A percentile compares a stretch with the other conserved stretches of the same genome.
phyloP scores from a whole-genome alignment of 768 basidiomycete species.

The Hericium erinaceus region DNA sequence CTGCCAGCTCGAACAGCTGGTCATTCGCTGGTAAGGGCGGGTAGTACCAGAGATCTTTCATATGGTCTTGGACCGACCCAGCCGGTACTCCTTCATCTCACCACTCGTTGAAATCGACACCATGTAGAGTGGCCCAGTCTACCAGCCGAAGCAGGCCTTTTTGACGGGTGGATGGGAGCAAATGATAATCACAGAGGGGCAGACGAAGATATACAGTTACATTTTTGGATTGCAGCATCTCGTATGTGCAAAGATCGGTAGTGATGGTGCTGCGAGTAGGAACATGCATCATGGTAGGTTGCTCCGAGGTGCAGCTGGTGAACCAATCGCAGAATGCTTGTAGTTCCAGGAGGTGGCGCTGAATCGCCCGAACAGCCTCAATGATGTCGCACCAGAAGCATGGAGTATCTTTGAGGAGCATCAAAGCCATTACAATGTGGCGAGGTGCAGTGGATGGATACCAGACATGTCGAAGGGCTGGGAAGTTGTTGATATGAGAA shows the following conservation, averaged over 20 bases:
- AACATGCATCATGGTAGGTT: background rate
- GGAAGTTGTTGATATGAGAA: fast-evolving
- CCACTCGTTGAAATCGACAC: background rate
- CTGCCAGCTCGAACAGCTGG: background rate
- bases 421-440: background rate
- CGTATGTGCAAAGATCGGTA: background rate
- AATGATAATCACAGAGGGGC: background rate
- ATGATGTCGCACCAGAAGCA: background rate
- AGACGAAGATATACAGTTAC: background rate
- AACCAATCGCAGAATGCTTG: background rate
- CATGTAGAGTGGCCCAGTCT: background rate
- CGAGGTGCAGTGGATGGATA: background rate
- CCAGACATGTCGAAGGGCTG: background rate
- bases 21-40: background rate
- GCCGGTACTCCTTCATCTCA: background rate
- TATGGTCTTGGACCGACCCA: background rate
- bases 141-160: background rate
- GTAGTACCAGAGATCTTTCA: background rate
- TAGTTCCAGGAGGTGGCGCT: background rate
- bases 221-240: background rate
- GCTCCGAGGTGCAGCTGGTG: background rate
- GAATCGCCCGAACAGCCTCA: background rate
- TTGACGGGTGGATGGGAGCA: background rate
- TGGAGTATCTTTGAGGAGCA: background rate
- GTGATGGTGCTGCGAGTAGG: too few species aligned